phyloP scores from a whole-genome alignment of 352 stramenopile species.

The Phytophthora agathidicida region DNA sequence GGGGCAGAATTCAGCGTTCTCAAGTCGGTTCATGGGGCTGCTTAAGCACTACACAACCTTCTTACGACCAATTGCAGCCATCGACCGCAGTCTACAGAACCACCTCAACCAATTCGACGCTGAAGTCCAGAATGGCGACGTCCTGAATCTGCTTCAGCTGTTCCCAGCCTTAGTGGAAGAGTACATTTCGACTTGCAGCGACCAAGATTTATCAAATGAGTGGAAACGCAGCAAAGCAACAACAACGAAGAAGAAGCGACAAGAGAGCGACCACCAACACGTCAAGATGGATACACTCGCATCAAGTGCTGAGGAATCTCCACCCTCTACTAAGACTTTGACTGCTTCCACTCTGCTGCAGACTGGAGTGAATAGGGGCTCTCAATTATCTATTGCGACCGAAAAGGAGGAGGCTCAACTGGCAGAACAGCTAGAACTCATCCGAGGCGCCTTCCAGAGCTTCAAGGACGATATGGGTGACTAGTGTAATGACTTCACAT shows the following conservation, averaged over 20 bases:
- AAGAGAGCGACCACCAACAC: constrained; percentile 6
- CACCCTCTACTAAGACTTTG: not conserved
- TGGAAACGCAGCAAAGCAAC: not conserved
- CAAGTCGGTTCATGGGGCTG: constrained; percentile 17
- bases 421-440: constrained; percentile 43
- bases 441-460: constrained; percentile 42
- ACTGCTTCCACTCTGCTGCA: not conserved
- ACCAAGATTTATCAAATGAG: not conserved
- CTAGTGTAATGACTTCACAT: too few species aligned
- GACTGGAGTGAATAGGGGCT: not conserved
- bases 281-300: constrained; percentile 1
- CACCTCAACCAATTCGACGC: constrained; percentile 17
- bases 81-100: constrained; percentile 20
- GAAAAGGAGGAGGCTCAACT: constrained; percentile 24
- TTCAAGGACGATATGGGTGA: constrained; percentile 20
- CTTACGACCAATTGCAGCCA: constrained; percentile 17
- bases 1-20: constrained; percentile 16
- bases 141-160: constrained; percentile 51
- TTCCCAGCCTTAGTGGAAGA: constrained; percentile 61
- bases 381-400: not conserved
- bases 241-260: not conserved
- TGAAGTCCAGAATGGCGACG: constrained; percentile 38
- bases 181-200: constrained; percentile 26
- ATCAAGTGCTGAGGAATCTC: not conserved
- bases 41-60: constrained; percentile 26